Evolutionary conservation across 306 rosid genomes (phyloP), one percentile per base, ranked within the genome.

Genomic region (Dryas octopetala): DNA sequence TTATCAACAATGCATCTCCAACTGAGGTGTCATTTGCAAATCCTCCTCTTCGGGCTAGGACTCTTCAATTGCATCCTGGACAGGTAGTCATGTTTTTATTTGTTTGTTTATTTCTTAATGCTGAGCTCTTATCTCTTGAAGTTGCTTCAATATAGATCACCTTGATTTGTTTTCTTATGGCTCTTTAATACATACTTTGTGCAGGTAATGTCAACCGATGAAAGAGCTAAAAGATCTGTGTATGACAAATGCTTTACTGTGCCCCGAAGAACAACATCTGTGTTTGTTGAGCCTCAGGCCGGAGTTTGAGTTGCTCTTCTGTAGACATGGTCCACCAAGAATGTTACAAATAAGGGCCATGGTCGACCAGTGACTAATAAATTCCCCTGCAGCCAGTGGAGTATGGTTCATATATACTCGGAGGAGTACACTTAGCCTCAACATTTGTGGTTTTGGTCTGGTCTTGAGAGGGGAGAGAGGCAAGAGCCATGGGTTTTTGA

Each of bases 1-100:
- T 90, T 51, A 75, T 92, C 62, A 14, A 92, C 84, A 95, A 95
- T 68, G 91, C 92, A n/a, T 67, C 91, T 70, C 99, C 97, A 19
- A 69, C 84, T 72, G 93, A 87, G 66, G 87, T 81, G 61, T 81
- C 97, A 67, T 86, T 95, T 76, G 79, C 80, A 44, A 82, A 84
- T 80, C 86, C 83, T 60, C 59, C 81, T n/a, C 74, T 90, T 68
- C 80, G 65, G 51, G 87, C 79, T 54, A 90, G 86, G 86, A 83
- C 44, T 79, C 89, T 95, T 69, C 89, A 85, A 51, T 71, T 91
- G 83, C 99, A 95, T 88, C 97, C 97, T 64, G 53, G 86, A 70
- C 99, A 87, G 97, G 99, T 89, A 86, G 38, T 10, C 38, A 32
- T 32, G 38, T 65, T 41, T 45, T 52, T 2, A 62, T 60, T 32